Evolutionary conservation across 2,329 filamentous ascomycete genomes (phyloP), one percentile per base, ranked within the genome.

Genomic region (Fusarium fujikuroi): DNA sequence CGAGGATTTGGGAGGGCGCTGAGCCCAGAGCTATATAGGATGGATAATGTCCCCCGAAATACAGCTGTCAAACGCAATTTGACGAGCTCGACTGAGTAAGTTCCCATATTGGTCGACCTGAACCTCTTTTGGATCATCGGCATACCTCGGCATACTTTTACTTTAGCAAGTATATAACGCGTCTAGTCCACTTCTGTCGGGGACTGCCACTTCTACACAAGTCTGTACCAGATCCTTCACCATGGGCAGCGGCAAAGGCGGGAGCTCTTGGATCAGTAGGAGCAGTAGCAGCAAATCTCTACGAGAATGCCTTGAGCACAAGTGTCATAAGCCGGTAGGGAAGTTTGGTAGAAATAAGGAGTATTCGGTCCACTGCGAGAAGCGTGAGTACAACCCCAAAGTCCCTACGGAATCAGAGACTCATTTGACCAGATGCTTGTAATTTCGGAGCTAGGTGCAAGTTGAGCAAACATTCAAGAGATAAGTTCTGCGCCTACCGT

Each of bases 401-500:
- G 21, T 14, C n/a, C 30, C 15, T 19, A 23, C 5, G 10, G 21
- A 23, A 34, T 34, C 47, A 19, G 21, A 34, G 15, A 50, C 47
- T 50, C 9, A 50, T 18, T 50, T 50, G 0, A 34, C 15, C 2
- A 69, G 66, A 69, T 44, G 37, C 42, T 34, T 44, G 42, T 14
- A 14, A 6, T 1, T 44, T 44, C 23, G 42, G 42, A 9, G 0
- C 42, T 7, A 16, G 3, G 3, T 44, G 42, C 16, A 2, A n/a
- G 4, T 6, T 2, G 0, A 44, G 42, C 23, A 44, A 12, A 12
- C 4, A 19, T 0, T 16, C 14, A 8, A 21, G 3, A 1, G 6
- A 25, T 6, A 63, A 18, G 16, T 71, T 68, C 32, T 71, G 69
- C 8, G 2, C 11, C 6, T 1, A 1, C 1, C 69, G 69, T 63